Evolutionary conservation across 1,284 basidiomycete species (phyloP).

Genomic region (Ustilago sp.): DNA sequence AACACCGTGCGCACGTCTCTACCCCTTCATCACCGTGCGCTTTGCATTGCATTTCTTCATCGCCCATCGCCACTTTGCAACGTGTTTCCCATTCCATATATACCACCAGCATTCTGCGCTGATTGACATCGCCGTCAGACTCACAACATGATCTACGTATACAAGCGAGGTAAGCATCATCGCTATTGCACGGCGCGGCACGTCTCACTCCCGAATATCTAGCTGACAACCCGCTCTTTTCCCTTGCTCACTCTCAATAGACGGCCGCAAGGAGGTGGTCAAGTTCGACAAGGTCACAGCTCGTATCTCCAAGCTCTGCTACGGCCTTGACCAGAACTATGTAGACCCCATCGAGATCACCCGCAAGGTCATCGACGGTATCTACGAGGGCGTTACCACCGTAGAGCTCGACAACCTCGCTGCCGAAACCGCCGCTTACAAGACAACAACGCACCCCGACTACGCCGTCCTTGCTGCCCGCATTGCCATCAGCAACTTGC

Average conservation of each 20-base stretch:
- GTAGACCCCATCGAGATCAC: slow-evolving; percentile 88
- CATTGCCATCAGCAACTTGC: slow-evolving; percentile 97
- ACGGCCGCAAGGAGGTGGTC: slow-evolving; percentile 67
- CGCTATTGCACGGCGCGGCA: not conserved
- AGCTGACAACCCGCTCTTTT: slow-evolving; percentile 14
- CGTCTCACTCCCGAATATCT: not conserved
- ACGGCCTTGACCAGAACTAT: slow-evolving; percentile 92
- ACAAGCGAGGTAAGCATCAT: slow-evolving; percentile 64
- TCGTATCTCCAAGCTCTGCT: slow-evolving; percentile 93
- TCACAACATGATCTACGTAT: slow-evolving; percentile 65
- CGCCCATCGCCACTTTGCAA: slow-evolving; percentile 13
- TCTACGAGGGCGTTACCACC: slow-evolving; percentile 95
- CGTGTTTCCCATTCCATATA: slow-evolving; percentile 17
- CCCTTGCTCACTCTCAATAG: slow-evolving; percentile 22
- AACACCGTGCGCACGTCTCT: slow-evolving; percentile 24
- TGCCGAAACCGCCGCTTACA: slow-evolving; percentile 95
- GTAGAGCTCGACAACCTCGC: slow-evolving; percentile 85
- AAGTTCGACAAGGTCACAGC: slow-evolving; percentile 72
- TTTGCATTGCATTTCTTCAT: slow-evolving; percentile 12
- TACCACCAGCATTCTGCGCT: slow-evolving; percentile 15
- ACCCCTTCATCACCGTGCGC: not conserved
- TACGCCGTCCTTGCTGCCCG: slow-evolving; percentile 98
- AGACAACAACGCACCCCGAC: slow-evolving; percentile 93
- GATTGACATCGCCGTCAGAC: slow-evolving; percentile 11
- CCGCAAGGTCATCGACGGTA: slow-evolving; percentile 83